Conservation (phyloP, 1,284 basidiomycete genomes). For the Xanthoconium separans region DNA sequence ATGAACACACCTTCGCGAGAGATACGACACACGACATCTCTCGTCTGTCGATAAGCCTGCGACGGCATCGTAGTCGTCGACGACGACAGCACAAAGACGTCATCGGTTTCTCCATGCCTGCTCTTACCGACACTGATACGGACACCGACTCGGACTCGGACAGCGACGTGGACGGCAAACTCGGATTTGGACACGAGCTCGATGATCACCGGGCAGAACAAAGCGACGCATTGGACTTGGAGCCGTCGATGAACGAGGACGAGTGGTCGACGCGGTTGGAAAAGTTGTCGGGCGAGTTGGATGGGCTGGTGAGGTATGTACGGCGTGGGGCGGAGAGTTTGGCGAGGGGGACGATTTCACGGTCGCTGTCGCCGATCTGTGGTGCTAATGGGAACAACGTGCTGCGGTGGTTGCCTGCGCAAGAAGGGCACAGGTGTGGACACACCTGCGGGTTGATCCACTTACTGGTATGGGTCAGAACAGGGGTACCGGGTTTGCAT, state of each 20-base stretch:
- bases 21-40: constrained; percentile 61
- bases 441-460: too few relatives aligned
- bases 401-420: too few relatives aligned
- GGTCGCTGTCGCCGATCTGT: too few relatives aligned
- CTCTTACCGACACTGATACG: constrained; percentile 23
- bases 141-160: too few relatives aligned
- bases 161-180: too few relatives aligned
- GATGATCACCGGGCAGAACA: constrained; percentile 29
- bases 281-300: constrained; percentile 65
- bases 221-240: constrained; percentile 34
- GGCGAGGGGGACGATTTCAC: constrained; percentile 48
- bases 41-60: constrained; percentile 51
- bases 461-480: too few relatives aligned
- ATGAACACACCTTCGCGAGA: constrained; percentile 57
- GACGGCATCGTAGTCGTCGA: constrained; percentile 60
- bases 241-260: constrained; percentile 34
- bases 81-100: constrained; percentile 52
- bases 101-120: constrained; percentile 57
- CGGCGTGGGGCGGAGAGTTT: constrained; percentile 64
- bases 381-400: too few relatives aligned
- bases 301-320: constrained; percentile 67
- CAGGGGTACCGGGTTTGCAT: too few relatives aligned
- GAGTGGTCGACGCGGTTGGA: constrained; percentile 52
- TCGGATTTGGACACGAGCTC: constrained; percentile 34
- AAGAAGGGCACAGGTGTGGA: too few relatives aligned